Evolutionary conservation across 2,329 filamentous ascomycete genomes (phyloP).

Genomic region (Tolypocladium nubicola): DNA sequence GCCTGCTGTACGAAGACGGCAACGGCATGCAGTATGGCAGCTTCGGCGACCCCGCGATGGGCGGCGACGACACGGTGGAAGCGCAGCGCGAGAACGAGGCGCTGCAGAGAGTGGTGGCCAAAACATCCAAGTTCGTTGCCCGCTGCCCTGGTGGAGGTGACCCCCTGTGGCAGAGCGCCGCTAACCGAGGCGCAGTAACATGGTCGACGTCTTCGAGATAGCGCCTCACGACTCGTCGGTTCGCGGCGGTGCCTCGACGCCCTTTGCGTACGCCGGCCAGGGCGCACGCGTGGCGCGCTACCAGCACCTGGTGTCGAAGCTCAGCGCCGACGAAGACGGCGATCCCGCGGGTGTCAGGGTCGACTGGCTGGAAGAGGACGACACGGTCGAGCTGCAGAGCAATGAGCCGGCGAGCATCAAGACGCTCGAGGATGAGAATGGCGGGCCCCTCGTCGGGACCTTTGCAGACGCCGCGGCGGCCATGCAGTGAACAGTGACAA

Average conservation of each 20-base stretch:
- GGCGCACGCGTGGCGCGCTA: constrained; percentile 47
- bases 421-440: constrained; percentile 21
- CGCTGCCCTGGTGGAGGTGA: neutral
- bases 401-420: constrained; percentile 22
- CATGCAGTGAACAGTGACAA: constrained; percentile 23
- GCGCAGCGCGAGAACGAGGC: constrained; percentile 54
- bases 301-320: constrained; percentile 50
- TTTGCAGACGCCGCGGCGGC: constrained; percentile 49
- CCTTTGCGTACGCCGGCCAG: constrained; percentile 41
- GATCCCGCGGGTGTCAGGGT: constrained; percentile 32
- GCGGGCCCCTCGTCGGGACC: constrained; percentile 42
- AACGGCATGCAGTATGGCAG: constrained; percentile 51
- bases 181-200: constrained; percentile 36
- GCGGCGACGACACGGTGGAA: constrained; percentile 48
- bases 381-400: constrained; percentile 33
- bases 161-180: neutral
- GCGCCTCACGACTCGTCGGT: constrained; percentile 36
- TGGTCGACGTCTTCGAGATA: constrained; percentile 59
- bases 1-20: constrained; percentile 50
- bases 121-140: constrained; percentile 48
- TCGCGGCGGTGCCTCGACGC: constrained; percentile 22
- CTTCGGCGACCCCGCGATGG: constrained; percentile 46
- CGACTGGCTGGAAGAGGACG: constrained; percentile 46
- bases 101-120: constrained; percentile 51
- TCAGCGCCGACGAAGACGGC: constrained; percentile 35